Evolutionary conservation across 202 grass and related monocot species (phyloP).

Genomic region (Panicum hallii): DNA sequence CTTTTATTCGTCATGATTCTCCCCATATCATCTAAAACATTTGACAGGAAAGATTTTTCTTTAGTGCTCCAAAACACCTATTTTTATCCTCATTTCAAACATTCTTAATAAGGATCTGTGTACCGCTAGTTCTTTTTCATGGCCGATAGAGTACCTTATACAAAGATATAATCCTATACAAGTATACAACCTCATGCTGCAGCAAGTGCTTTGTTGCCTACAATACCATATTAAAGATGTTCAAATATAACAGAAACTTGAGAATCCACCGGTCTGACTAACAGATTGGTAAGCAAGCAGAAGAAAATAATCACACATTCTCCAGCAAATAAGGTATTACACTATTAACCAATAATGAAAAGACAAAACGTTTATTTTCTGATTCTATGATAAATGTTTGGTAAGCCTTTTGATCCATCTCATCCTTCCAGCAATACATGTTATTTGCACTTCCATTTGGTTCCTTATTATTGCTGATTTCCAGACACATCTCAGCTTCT

Average conservation of each 20-base stretch:
- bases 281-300: conserved; percentile 14
- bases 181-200: conserved; percentile 1
- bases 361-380: not conserved
- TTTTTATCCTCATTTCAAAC: not conserved
- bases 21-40: not conserved
- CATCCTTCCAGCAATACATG: conserved; percentile 1
- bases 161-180: conserved; percentile 12
- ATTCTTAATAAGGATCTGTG: not conserved
- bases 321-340: conserved; percentile 18
- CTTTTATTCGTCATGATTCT: not conserved
- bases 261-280: not conserved
- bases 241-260: conserved; percentile 32
- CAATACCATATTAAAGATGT: conserved; percentile 3
- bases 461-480: not conserved
- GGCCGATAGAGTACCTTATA: not conserved
- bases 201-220: conserved; percentile 22
- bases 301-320: conserved; percentile 12
- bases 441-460: conserved; percentile 3
- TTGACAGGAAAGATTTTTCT: not conserved
- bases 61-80: not conserved
- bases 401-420: not conserved
- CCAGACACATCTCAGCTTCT: not conserved
- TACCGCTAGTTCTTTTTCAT: not conserved
- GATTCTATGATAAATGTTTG: not conserved
- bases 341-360: not conserved